Evolutionary conservation across 1,139 yeast genomes (phyloP).

Genomic region (Kodamaea fungicola): DNA sequence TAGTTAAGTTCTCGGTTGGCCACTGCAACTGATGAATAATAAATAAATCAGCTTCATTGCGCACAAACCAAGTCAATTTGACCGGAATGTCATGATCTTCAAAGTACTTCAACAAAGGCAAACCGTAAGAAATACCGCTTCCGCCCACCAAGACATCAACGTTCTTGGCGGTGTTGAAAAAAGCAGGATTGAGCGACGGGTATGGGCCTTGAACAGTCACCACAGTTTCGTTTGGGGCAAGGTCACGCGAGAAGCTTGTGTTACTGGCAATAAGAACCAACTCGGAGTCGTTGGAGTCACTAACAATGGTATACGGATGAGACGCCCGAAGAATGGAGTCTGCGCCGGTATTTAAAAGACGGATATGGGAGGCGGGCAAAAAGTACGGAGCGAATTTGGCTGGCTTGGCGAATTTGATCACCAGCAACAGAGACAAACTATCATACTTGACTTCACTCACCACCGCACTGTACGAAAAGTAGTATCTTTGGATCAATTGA

Average conservation of each 20-base stretch:
- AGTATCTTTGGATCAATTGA: constrained; percentile 24
- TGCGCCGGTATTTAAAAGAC: constrained; percentile 21
- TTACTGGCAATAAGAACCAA: constrained; percentile 2
- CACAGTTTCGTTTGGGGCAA: constrained; percentile 11
- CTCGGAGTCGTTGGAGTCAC: constrained; percentile 8
- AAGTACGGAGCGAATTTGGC: constrained; percentile 22
- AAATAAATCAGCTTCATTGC: constrained; percentile 15
- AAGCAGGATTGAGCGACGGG: constrained; percentile 23
- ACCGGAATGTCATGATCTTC: constrained; percentile 3
- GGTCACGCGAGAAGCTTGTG: constrained; percentile 10
- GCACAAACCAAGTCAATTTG: constrained; percentile 52
- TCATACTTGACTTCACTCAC: constrained; percentile 10
- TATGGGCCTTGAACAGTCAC: constrained; percentile 26
- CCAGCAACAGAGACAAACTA: constrained; percentile 20
- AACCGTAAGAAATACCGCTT: constrained; percentile 75
- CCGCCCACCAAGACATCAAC: constrained; percentile 77
- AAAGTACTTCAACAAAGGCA: constrained; percentile 52
- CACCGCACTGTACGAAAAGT: constrained; percentile 5
- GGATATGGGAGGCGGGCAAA: constrained; percentile 36
- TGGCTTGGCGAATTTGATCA: constrained; percentile 26
- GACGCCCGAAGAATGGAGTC: constrained; percentile 24
- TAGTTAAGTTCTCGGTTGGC: constrained; percentile 9
- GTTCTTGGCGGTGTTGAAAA: constrained; percentile 43
- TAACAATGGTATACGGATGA: constrained; percentile 39
- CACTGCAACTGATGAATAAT: constrained; percentile 16